Evolutionary conservation across 2,329 filamentous ascomycete species (phyloP).

Genomic region (Sporothrix variecibatus): DNA sequence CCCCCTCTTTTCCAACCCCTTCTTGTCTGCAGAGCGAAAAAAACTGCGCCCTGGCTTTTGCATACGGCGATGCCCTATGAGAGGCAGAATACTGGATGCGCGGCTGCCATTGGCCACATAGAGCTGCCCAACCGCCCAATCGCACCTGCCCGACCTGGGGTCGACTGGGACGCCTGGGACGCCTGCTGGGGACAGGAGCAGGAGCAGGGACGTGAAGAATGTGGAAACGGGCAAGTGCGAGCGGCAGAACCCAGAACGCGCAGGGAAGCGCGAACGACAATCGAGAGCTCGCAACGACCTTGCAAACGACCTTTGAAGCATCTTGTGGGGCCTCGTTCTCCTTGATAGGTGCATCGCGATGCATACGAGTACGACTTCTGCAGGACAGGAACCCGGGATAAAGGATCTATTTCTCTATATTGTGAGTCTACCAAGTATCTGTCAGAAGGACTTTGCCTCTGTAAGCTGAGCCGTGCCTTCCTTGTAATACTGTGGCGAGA

Average conservation of each 20-base stretch:
- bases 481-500: conserved; percentile 2
- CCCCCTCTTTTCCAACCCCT: conserved; percentile 4
- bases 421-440: background rate
- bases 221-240: conserved; percentile 13
- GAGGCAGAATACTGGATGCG: conserved; percentile 36
- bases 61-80: conserved; percentile 43
- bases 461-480: background rate
- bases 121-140: conserved; percentile 31
- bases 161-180: conserved; percentile 9
- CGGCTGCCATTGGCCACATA: conserved; percentile 39
- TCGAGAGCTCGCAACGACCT: background rate
- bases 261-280: background rate
- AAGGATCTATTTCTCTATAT: background rate
- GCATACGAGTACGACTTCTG: conserved; percentile 2
- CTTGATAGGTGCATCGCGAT: background rate
- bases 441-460: background rate
- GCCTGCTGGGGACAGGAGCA: background rate
- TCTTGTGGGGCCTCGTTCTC: background rate
- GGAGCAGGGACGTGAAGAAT: background rate
- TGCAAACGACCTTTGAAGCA: background rate
- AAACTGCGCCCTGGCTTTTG: conserved; percentile 39
- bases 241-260: background rate
- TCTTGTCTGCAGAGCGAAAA: conserved; percentile 17
- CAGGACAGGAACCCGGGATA: background rate
- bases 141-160: conserved; percentile 19